These are phyloP conservation scores for Acanthamoeba pearcei DNA, from an alignment of 208 protist species.

Conservation along the genomic window DNA sequence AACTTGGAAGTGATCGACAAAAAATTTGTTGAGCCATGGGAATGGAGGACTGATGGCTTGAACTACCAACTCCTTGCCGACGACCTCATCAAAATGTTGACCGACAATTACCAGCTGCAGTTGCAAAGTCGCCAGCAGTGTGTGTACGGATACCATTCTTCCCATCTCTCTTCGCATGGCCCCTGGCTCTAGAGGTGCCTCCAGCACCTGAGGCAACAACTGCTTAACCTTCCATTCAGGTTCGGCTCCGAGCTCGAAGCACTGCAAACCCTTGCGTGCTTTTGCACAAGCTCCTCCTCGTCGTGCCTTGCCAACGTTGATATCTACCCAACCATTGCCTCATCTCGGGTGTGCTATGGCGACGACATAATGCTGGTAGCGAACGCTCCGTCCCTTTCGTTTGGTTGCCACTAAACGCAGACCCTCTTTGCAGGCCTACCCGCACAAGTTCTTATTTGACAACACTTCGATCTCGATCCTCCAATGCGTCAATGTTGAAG, in stretches of 20 bases:
- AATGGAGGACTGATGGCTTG: neutral
- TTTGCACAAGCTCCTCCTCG: neutral
- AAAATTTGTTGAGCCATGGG: neutral
- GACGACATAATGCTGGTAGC: neutral
- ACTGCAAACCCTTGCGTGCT: neutral
- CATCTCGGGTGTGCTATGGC: neutral
- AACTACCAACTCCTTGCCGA: neutral
- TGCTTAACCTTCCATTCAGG: neutral
- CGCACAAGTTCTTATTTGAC: neutral
- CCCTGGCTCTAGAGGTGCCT: no score
- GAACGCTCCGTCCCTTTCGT: neutral
- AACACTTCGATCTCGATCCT: neutral
- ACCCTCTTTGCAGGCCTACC: neutral
- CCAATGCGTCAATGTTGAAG: neutral
- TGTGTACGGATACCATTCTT: neutral
- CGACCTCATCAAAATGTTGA: neutral
- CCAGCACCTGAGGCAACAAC: no score
- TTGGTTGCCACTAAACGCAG: neutral
- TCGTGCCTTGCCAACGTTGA: neutral
- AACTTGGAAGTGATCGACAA: neutral
- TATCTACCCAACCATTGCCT: neutral
- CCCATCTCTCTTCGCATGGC: no score
- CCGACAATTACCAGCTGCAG: neutral
- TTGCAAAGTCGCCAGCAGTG: conserved; percentile 16
- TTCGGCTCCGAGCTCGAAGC: neutral